Base-by-base conservation (phyloP, 2,329 filamentous ascomycete species). In the Amylocarpus encephaloides region DNA sequence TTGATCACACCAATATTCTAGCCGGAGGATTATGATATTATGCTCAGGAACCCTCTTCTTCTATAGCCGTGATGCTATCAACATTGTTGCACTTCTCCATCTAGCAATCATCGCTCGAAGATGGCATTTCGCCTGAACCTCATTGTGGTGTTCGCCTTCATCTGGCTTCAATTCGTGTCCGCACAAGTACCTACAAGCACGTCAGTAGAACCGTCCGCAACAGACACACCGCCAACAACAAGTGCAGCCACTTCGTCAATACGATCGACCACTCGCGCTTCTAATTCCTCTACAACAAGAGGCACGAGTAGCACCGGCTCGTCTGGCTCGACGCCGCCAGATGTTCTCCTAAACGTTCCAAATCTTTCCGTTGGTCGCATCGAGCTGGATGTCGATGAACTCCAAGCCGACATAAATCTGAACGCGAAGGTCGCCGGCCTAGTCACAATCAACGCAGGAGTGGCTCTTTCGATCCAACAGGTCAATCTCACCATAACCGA, bases 401-500 rank as follows among this genome's bases (percentile, higher is more conserved):
- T 82, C 15, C 68, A 71, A 51, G 79, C 78, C 2, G 76, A 83
- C 52, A 70, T 83, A 59, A 82, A 82, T 61, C 68, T 83, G 2
- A 77, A 78, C 43, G 79, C 79, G 32, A 73, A 78, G 52, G 71
- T 83, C n/a, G 78, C 79, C 12, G 73, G 71, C 38, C 70, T 83
- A 1, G 79, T 83, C 4, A 65, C 64, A 11, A 64, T 76, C 58
- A 76, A 77, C 54, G 74, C 74, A 0, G 73, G 74, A 49, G 73
- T 76, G 6, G 64, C 68, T 22, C 66, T 76, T 13, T 67, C 66
- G 0, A 67, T 76, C 12, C 61, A 72, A 51, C 71, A 74, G 57
- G 69, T 83, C 60, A 82, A 82, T 65, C 73, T 83, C 59, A 82
- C 79, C 15, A 83, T 83, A 51, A 68, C 73, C 11, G 78, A 82